phyloP scores from a whole-genome alignment of 495 filamentous ascomycete genomes.

The Oidiodendron maius region DNA sequence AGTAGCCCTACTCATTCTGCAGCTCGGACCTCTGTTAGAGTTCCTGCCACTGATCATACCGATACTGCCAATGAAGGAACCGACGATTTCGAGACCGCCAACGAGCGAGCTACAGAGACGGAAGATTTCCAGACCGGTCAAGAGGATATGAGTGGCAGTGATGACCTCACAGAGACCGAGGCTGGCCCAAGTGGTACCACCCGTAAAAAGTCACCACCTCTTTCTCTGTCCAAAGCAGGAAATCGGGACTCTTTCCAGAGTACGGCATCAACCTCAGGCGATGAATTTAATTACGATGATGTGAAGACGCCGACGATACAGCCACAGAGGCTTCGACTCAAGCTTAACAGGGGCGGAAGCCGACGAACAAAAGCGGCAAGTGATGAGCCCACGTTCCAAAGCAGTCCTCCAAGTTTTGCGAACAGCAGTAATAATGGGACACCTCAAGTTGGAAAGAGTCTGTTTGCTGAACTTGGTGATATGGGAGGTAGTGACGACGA shows the following conservation, averaged over 20 bases:
- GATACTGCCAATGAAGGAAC: constrained; percentile 85
- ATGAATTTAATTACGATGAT: constrained; percentile 62
- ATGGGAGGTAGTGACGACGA: constrained; percentile 60
- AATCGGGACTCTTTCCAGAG: constrained; percentile 70
- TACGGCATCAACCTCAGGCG: constrained; percentile 82
- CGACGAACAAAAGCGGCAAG: constrained; percentile 60
- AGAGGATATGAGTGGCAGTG: constrained; percentile 77
- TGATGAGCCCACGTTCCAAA: constrained; percentile 48
- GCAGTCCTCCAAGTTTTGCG: constrained; percentile 51
- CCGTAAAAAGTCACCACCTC: constrained; percentile 11
- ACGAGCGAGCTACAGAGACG: constrained; percentile 78
- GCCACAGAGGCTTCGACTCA: constrained; percentile 63
- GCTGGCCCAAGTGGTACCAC: constrained; percentile 32
- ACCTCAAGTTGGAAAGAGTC: constrained; percentile 61
- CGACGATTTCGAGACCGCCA: constrained; percentile 73
- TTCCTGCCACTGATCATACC: constrained; percentile 56
- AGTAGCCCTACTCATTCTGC: constrained; percentile 36
- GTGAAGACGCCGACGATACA: constrained; percentile 33
- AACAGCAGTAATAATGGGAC: constrained; percentile 41
- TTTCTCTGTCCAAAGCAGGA: constrained; percentile 26
- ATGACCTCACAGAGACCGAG: constrained; percentile 86
- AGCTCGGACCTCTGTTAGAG: constrained; percentile 15
- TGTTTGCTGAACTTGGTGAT: constrained; percentile 86
- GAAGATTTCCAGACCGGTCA: constrained; percentile 90
- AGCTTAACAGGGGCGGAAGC: constrained; percentile 53